Evolutionary conservation across 768 basidiomycete genomes (phyloP).

Genomic region (Serendipita sp.): DNA sequence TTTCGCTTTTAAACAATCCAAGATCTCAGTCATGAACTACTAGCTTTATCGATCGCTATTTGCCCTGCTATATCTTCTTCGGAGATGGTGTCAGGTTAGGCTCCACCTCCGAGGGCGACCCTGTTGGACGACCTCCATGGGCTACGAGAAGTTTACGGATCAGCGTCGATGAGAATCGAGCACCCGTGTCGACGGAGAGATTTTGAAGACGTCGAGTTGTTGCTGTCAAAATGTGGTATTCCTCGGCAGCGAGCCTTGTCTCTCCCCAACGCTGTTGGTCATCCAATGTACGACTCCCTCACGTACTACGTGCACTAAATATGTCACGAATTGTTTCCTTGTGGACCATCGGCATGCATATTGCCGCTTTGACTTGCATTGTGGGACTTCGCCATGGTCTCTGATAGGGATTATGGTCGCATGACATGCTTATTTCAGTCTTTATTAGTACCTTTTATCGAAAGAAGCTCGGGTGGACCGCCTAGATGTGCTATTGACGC

Average conservation of each 20-base stretch:
- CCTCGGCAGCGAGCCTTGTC: too few relatives aligned
- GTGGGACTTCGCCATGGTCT: neutral
- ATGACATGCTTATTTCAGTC: too few relatives aligned
- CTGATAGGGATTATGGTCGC: too few relatives aligned
- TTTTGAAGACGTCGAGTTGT: constrained; percentile 23
- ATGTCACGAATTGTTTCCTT: too few relatives aligned
- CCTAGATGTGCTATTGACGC: too few relatives aligned
- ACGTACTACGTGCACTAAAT: too few relatives aligned
- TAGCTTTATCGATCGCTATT: constrained; percentile 85
- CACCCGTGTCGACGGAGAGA: constrained; percentile 25
- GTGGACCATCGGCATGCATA: too few relatives aligned
- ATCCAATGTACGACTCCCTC: too few relatives aligned
- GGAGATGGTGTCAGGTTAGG: constrained; percentile 26
- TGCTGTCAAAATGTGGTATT: too few relatives aligned
- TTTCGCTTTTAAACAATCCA: constrained; percentile 8
- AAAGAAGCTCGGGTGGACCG: too few relatives aligned
- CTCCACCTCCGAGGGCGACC: neutral
- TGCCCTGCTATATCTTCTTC: constrained; percentile 87
- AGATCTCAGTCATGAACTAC: neutral
- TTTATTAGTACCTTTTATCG: too few relatives aligned
- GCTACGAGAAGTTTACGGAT: constrained; percentile 35
- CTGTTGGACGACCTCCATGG: constrained; percentile 26
- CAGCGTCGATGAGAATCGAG: constrained; percentile 38
- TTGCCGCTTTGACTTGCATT: neutral
- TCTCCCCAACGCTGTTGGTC: too few relatives aligned